Evolutionary conservation across 305 asterid species (phyloP).

Genomic region (Rubia peregrina): DNA sequence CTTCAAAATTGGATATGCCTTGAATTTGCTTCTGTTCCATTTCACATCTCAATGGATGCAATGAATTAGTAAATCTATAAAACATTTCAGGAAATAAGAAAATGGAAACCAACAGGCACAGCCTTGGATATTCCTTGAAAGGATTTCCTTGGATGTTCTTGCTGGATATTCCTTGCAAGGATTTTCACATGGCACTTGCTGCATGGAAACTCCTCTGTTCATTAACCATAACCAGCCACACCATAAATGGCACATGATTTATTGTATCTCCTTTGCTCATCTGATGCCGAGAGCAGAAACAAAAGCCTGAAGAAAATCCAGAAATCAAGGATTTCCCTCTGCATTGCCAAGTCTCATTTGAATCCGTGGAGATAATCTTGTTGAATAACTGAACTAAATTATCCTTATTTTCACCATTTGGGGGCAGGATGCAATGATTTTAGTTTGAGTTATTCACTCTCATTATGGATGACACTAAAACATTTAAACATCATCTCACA

Average conservation of each 20-base stretch:
- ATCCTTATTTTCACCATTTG: not conserved
- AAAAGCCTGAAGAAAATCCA: not conserved
- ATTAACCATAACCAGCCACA: not conserved
- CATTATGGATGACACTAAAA: too few relatives aligned
- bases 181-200: too few relatives aligned
- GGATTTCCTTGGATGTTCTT: too few relatives aligned
- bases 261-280: not conserved
- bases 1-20: not conserved
- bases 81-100: not conserved
- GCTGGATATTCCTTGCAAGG: too few relatives aligned
- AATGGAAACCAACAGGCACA: not conserved
- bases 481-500: not conserved
- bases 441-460: too few relatives aligned
- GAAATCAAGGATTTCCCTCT: not conserved
- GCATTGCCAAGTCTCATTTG: not conserved
- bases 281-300: not conserved
- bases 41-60: not conserved
- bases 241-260: not conserved
- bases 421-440: not conserved
- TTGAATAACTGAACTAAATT: not conserved
- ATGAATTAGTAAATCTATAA: too few relatives aligned
- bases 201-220: too few relatives aligned
- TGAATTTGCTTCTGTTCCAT: not conserved
- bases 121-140: not conserved
- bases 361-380: not conserved